Conservation (phyloP, 306 rosid genomes). For the Clitoria ternatea region DNA sequence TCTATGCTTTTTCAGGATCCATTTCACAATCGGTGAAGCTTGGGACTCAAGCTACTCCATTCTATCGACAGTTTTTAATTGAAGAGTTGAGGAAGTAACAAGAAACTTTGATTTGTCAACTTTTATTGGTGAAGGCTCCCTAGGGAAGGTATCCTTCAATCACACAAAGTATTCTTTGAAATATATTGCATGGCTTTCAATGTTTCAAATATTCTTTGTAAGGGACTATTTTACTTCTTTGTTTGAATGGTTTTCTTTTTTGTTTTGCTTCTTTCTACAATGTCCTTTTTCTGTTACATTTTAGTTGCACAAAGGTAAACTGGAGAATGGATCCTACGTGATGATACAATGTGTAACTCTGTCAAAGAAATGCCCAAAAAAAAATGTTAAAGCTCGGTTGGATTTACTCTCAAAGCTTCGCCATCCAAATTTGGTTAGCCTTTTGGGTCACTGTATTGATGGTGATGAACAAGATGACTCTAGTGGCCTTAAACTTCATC, state of each 20-base stretch:
- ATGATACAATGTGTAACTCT: slow-evolving; percentile 50
- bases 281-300: neutral
- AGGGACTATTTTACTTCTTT: too few relatives aligned
- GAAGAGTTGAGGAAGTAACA: slow-evolving; percentile 80
- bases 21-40: slow-evolving; percentile 71
- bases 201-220: neutral
- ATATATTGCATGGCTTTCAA: neutral
- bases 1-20: slow-evolving; percentile 41
- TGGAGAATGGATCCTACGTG: slow-evolving; percentile 60
- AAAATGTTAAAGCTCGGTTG: slow-evolving; percentile 62
- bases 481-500: slow-evolving; percentile 49
- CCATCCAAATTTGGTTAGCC: slow-evolving; percentile 83
- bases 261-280: neutral
- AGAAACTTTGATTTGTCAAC: slow-evolving; percentile 50
- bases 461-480: slow-evolving; percentile 51
- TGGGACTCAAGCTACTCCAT: slow-evolving; percentile 54
- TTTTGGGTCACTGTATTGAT: slow-evolving; percentile 77
- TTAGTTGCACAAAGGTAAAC: slow-evolving; percentile 73
- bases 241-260: neutral
- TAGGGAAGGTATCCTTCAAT: slow-evolving; percentile 63
- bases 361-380: slow-evolving; percentile 57
- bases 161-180: neutral
- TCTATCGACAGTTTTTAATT: slow-evolving; percentile 46
- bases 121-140: slow-evolving; percentile 80
- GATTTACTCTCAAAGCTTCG: slow-evolving; percentile 84